Percentiles rank a stretch among this genome's conserved stretches.
Conservation (phyloP, 169 alveolate species). For the Babesia caballi region DNA sequence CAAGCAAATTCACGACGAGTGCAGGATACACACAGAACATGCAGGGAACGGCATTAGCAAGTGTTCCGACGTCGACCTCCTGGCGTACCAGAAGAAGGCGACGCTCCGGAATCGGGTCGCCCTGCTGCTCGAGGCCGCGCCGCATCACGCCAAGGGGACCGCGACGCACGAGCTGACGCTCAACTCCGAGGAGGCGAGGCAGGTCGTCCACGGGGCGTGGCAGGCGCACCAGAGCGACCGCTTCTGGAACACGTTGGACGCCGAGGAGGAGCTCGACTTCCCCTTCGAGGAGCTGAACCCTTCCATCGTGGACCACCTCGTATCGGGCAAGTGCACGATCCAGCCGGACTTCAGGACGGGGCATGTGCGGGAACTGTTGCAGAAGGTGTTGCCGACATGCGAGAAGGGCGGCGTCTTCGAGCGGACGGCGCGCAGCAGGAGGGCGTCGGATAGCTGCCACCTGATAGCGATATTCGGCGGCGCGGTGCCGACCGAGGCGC, state of each 20-base stretch:
- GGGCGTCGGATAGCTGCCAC: background rate
- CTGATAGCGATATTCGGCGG: conserved; percentile 10
- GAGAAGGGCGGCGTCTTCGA: background rate
- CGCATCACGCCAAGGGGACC: background rate
- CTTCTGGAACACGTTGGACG: conserved; percentile 34
- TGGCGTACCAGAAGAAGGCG: background rate
- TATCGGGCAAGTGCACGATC: background rate
- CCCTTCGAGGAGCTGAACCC: conserved; percentile 15
- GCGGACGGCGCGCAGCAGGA: no score
- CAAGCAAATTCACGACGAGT: no score
- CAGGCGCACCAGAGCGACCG: conserved; percentile 31
- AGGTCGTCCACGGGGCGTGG: conserved; percentile 56
- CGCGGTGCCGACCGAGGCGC: conserved; percentile 4
- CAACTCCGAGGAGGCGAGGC: conserved; percentile 39
- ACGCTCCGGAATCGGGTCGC: background rate
- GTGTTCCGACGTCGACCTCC: background rate
- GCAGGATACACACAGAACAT: background rate
- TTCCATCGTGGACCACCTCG: background rate
- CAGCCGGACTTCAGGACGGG: background rate
- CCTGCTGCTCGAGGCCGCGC: background rate
- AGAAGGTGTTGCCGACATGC: background rate
- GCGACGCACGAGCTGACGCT: background rate
- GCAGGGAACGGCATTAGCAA: no score
- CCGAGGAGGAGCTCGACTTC: conserved; percentile 11
- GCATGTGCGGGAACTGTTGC: background rate